A percentile compares a stretch with the other conserved stretches of the same genome.
Evolutionary conservation across 2,329 filamentous ascomycete species (phyloP).

Genomic region (Lizonia empirigonia): DNA sequence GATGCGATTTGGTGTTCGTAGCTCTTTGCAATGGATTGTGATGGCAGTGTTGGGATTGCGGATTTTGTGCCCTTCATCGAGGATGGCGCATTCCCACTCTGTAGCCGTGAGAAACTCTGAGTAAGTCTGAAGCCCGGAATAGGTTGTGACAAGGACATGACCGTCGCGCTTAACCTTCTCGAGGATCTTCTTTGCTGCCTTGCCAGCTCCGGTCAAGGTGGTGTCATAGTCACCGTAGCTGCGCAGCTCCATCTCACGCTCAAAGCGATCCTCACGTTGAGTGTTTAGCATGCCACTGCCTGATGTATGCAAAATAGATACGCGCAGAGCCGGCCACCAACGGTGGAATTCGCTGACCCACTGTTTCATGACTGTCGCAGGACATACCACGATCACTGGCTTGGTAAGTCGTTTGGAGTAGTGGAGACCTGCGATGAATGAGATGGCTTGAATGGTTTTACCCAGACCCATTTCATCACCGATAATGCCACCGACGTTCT

Average conservation of each 20-base stretch:
- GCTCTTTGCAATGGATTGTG: constrained; percentile 92
- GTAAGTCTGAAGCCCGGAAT: constrained; percentile 93
- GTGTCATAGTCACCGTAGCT: constrained; percentile 53
- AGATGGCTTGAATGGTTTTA: constrained; percentile 83
- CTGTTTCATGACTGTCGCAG: constrained; percentile 92
- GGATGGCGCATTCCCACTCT: constrained; percentile 89
- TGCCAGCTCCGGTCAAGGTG: constrained; percentile 61
- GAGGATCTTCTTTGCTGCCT: constrained; percentile 78
- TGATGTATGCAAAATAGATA: constrained; percentile 93
- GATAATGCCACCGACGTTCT: constrained; percentile 90
- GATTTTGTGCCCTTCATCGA: constrained; percentile 98
- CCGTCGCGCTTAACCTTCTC: constrained; percentile 81
- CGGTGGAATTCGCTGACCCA: constrained; percentile 99
- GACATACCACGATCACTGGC: constrained; percentile 89
- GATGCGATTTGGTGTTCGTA: constrained; percentile 85
- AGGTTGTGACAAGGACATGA: constrained; percentile 93
- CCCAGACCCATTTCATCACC: constrained; percentile 99
- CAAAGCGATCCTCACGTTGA: constrained; percentile 62
- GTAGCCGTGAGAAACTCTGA: constrained; percentile 79
- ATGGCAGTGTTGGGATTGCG: constrained; percentile 95
- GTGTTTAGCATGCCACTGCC: constrained; percentile 95
- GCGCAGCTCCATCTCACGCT: constrained; percentile 63
- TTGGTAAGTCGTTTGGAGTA: constrained; percentile 85
- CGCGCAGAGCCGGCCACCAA: constrained; percentile 98
- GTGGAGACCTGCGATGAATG: constrained; percentile 87